Evolutionary conservation across 805 yeast genomes (phyloP), one percentile per base, ranked within the genome.

Genomic region (Myxozyma monticola): DNA sequence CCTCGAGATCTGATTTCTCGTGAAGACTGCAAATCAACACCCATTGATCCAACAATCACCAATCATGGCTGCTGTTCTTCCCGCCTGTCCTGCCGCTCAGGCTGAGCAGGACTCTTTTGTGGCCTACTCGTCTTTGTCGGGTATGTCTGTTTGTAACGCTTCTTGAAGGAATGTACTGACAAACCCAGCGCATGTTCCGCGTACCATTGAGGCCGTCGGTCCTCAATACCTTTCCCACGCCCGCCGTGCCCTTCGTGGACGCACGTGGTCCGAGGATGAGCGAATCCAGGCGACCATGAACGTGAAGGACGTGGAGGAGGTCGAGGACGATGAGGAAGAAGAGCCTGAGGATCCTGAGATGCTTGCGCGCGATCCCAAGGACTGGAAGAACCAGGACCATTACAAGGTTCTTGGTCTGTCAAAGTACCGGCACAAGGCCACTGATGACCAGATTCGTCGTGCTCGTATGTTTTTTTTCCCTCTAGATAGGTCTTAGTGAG

Each of bases 211-310:
- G 74, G 98, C 99, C 33, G 96, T 91, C 60, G 99, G 99, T 49
- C 91, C 95, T 56, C 86, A 80, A 68, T 93, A 90, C 75, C 76
- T 93, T 63, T 96, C 96, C 45, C 99, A 93, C 67, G 98, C 98
- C 51, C 83, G 96, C 61, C 86, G 99, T 77, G 80, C 95, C 47
- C 77, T 90, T 63, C 83, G 96, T 74, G 96, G 96, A 69, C 96
- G 95, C 75, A 88, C 98, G 42, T 93, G 97, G 96, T 88, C 97
- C 48, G 98, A 93, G 73, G 93, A 80, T 66, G 99, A 93, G 74
- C 84, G 85, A 69, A 75, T 89, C 61, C 95, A 90, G 77, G 96
- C 96, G 54, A 95, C 84, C 68, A 83, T 81, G 72, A 87, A 87
- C 71, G 95, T 86, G 64, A 77, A 78, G 63, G 71, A 72, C 49